These are phyloP conservation scores for Alternaria novae-zelandiae DNA, from an alignment of 2,329 filamentous ascomycete species.

Conservation along the genomic window DNA sequence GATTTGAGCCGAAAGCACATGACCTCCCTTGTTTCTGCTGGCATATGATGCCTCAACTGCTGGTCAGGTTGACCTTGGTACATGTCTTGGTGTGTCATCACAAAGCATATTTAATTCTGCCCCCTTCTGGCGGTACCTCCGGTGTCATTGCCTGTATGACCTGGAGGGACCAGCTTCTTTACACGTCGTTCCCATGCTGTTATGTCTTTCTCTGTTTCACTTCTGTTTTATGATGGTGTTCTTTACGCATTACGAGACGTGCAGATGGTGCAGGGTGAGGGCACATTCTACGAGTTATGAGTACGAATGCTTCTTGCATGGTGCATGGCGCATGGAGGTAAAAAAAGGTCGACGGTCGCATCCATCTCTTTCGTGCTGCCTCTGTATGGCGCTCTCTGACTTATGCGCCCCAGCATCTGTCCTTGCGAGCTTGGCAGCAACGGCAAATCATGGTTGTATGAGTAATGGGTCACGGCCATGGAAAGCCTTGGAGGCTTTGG, in stretches of 20 bases:
- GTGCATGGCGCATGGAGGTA: constrained; percentile 41
- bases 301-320: constrained; percentile 29
- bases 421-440: constrained; percentile 9
- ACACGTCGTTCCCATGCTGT: constrained; percentile 9
- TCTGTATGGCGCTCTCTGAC: constrained; percentile 7
- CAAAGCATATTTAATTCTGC: constrained; percentile 38
- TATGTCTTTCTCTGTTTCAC: constrained; percentile 4
- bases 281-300: constrained; percentile 18
- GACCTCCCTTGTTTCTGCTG: neutral
- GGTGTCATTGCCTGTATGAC: constrained; percentile 32
- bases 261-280: constrained; percentile 30
- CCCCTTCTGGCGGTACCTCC: constrained; percentile 21
- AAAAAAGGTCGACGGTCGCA: constrained; percentile 33
- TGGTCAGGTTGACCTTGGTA: constrained; percentile 7
- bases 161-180: constrained; percentile 31
- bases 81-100: constrained; percentile 13
- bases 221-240: constrained; percentile 11
- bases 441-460: constrained; percentile 33
- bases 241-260: constrained; percentile 22
- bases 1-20: constrained; percentile 3
- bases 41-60: constrained; percentile 1
- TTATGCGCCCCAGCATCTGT: constrained; percentile 1
- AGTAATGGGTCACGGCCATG: constrained; percentile 36
- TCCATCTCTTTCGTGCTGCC: constrained; percentile 35
- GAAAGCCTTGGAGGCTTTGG: constrained; percentile 12